A percentile compares a stretch with the other conserved stretches of the same genome.
These are phyloP conservation scores for Phyllosticta citrichinensis DNA, from an alignment of 2,329 filamentous ascomycete genomes.

Conservation along the genomic window DNA sequence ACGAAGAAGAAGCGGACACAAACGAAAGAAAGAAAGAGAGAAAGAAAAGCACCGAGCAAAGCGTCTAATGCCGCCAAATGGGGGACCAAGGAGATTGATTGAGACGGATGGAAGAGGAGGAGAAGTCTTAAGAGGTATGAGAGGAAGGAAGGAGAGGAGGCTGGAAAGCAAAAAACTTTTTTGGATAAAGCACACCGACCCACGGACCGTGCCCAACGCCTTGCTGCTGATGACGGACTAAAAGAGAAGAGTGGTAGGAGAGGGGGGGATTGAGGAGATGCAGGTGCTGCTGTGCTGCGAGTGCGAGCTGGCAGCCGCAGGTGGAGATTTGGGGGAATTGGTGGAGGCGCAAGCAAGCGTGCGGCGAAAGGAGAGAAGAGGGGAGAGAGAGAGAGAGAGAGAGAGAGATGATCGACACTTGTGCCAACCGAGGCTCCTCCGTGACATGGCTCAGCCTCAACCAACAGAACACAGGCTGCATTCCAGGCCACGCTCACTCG, in stretches of 20 bases:
- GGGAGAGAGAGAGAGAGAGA: too few species aligned
- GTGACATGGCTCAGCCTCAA: neutral
- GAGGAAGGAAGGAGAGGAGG: too few species aligned
- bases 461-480: neutral
- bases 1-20: too few species aligned
- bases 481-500: neutral
- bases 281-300: too few species aligned
- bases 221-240: neutral
- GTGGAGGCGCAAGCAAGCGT: too few species aligned
- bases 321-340: too few species aligned
- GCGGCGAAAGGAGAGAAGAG: too few species aligned
- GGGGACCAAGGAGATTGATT: neutral
- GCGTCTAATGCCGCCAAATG: neutral
- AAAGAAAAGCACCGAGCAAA: neutral
- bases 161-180: neutral
- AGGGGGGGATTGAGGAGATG: neutral
- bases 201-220: neutral
- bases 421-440: too few species aligned
- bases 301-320: too few species aligned
- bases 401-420: too few species aligned
- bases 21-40: neutral
- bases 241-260: neutral
- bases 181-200: neutral
- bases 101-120: too few species aligned
- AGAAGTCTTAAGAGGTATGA: neutral